These are phyloP conservation scores for Ascocoryne sarcoides DNA, from an alignment of 2,329 filamentous ascomycete species.

Conservation along the genomic window DNA sequence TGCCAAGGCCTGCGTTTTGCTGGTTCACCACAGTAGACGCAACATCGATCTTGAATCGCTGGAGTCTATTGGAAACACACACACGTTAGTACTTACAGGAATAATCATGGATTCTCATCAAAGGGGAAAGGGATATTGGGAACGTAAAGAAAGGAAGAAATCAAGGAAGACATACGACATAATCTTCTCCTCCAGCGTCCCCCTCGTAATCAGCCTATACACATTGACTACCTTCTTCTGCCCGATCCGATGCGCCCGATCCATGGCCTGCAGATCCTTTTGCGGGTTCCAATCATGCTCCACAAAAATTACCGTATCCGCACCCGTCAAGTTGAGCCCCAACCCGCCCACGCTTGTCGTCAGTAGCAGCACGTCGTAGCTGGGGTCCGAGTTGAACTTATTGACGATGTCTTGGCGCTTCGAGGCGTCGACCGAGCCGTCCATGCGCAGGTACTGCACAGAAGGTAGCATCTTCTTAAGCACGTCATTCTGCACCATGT, in stretches of 20 bases:
- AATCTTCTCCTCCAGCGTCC: conserved; percentile 97
- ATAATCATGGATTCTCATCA: conserved; percentile 2
- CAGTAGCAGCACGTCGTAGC: conserved; percentile 85
- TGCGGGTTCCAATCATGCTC: conserved; percentile 99
- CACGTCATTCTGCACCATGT: conserved; percentile 95
- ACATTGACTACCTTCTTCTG: conserved; percentile 99
- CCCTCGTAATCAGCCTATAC: conserved; percentile 90
- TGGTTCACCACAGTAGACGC: conserved; percentile 98
- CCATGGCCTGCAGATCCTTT: conserved; percentile 98
- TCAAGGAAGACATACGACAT: conserved; percentile 50
- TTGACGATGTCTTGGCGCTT: conserved; percentile 97
- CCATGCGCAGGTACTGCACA: conserved; percentile 88
- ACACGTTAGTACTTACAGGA: too few relatives aligned
- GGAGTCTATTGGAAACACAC: too few relatives aligned
- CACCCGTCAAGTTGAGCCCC: conserved; percentile 89
- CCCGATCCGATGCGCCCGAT: conserved; percentile 93
- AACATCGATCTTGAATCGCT: conserved; percentile 99
- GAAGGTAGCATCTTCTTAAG: conserved; percentile 83
- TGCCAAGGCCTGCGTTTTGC: conserved; percentile 83
- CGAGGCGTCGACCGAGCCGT: conserved; percentile 85
- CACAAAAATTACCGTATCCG: conserved; percentile 98
- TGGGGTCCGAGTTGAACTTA: conserved; percentile 95
- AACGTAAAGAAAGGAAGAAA: background rate
- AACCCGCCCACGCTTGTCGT: conserved; percentile 94
- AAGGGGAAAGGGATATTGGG: conserved; percentile 4